Evolutionary conservation across 176 grass and related monocot genomes (phyloP), one percentile per base, ranked within the genome.

Genomic region (Poa pratensis): DNA sequence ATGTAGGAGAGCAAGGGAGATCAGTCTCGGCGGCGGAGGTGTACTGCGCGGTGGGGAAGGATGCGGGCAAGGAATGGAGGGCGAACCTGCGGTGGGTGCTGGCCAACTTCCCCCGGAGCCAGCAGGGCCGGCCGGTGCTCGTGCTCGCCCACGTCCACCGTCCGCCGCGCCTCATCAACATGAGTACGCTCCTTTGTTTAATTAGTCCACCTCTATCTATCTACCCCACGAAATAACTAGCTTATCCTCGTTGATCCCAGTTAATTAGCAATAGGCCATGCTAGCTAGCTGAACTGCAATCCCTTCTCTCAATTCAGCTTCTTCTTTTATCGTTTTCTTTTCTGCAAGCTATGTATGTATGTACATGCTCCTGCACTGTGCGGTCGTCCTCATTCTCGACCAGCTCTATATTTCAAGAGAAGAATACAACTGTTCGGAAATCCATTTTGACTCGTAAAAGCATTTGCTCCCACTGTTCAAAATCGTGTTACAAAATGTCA

Each of bases 71-170:
- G 64, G 80, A 89, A 7, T 87, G 82, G 87, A 97, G 78, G 91
- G 87, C 78, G n/a, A 97, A 97, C 82, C 82, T 96, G 75, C 43
- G 43, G 17, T 96, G 94, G 91, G 94, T 84, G 74, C 82, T 96
- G 24, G 88, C 69, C 20, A 89, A 72, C 72, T 65, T 91, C 19
- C 20, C 68, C 28, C 73, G 91, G 50, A 76, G 43, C 42, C 86
- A 62, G 76, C 46, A 46, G 9, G 3, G 46, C 20, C 58, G 83
- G 80, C 54, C 91, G n/a, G 86, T 96, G 5, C 80, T 93, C 69
- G n/a, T 96, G 5, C 80, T 96, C 75, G n/a, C 64, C 50, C 94
- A 96, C 85, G 77, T 96, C 55, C 94, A 85, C 73, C 90, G 89
- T 32, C 88, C 88, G 30, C 55, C 90, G 22, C 73, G 86, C 3